phyloP scores from a whole-genome alignment of 768 basidiomycete genomes.

The Peribolospora baueri region DNA sequence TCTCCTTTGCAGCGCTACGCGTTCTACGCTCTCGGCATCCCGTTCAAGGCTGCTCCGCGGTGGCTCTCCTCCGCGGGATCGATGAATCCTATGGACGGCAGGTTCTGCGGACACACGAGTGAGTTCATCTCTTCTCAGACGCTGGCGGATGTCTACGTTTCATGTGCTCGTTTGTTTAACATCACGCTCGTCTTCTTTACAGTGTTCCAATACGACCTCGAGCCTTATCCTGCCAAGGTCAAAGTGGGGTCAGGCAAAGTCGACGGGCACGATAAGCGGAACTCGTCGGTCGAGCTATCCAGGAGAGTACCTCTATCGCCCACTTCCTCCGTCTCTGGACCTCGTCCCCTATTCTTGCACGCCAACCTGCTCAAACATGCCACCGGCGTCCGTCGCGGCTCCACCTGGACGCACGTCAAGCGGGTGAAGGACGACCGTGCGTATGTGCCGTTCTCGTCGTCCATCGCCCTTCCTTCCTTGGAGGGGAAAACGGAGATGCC shows the following conservation, averaged over 20 bases:
- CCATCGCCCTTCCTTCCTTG: background rate
- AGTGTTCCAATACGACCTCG: constrained; percentile 19
- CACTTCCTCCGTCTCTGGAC: too few species aligned
- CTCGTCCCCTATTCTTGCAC: constrained; percentile 19
- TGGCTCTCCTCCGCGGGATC: constrained; percentile 19
- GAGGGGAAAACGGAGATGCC: background rate
- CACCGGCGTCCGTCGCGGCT: constrained; percentile 5
- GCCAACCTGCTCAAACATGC: constrained; percentile 23
- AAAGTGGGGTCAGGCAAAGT: constrained; percentile 7
- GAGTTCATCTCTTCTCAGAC: constrained; percentile 4
- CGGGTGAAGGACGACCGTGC: constrained; percentile 2
- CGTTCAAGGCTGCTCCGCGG: constrained; percentile 17
- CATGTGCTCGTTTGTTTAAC: background rate
- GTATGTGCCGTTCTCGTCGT: background rate
- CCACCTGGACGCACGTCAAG: constrained; percentile 10
- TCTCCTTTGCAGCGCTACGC: constrained; percentile 15
- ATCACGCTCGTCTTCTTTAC: constrained; percentile 4
- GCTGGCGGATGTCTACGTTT: background rate
- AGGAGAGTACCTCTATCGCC: too few species aligned
- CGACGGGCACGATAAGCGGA: background rate
- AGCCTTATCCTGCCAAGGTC: constrained; percentile 6
- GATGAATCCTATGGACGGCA: constrained; percentile 5
- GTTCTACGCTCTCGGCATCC: constrained; percentile 19
- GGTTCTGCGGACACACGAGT: constrained; percentile 22
- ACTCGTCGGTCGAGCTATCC: too few species aligned